These are phyloP conservation scores for Zymoseptoria brevis DNA, from an alignment of 2,329 filamentous ascomycete genomes.

Conservation along the genomic window DNA sequence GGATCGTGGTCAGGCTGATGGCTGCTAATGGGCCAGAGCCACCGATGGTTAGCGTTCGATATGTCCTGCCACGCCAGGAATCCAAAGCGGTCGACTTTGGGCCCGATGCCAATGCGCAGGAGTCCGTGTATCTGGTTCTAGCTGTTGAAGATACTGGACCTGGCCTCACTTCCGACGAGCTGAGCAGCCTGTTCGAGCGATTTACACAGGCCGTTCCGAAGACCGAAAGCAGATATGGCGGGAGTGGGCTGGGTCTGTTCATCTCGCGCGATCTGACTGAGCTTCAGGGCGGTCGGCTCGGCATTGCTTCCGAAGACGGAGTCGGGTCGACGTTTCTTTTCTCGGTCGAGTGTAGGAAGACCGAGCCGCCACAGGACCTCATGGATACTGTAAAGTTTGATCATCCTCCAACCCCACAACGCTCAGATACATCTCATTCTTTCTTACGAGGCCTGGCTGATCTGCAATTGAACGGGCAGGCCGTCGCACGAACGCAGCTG, in stretches of 20 bases:
- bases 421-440: neutral
- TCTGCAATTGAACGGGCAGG: slow-evolving; percentile 1
- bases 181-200: slow-evolving; percentile 52
- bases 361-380: slow-evolving; percentile 2
- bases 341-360: slow-evolving; percentile 40
- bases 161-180: slow-evolving; percentile 32
- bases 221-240: slow-evolving; percentile 62
- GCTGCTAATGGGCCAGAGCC: slow-evolving; percentile 6
- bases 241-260: slow-evolving; percentile 61
- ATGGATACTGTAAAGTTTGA: slow-evolving; percentile 1
- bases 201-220: slow-evolving; percentile 61
- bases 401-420: slow-evolving; percentile 2
- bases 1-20: slow-evolving; percentile 27
- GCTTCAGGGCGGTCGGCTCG: slow-evolving; percentile 62
- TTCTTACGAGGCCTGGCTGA: neutral
- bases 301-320: slow-evolving; percentile 51
- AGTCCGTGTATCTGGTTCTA: slow-evolving; percentile 27
- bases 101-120: neutral
- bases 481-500: neutral
- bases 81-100: slow-evolving; percentile 20
- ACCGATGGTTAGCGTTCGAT: slow-evolving; percentile 32
- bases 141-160: slow-evolving; percentile 34
- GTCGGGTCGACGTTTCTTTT: slow-evolving; percentile 59
- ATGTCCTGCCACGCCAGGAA: slow-evolving; percentile 29
- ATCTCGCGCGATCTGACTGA: slow-evolving; percentile 60